Percentiles rank a stretch among this genome's conserved stretches.
phyloP scores from a whole-genome alignment of 306 rosid genomes.

The Psophocarpus tetragonolobus region DNA sequence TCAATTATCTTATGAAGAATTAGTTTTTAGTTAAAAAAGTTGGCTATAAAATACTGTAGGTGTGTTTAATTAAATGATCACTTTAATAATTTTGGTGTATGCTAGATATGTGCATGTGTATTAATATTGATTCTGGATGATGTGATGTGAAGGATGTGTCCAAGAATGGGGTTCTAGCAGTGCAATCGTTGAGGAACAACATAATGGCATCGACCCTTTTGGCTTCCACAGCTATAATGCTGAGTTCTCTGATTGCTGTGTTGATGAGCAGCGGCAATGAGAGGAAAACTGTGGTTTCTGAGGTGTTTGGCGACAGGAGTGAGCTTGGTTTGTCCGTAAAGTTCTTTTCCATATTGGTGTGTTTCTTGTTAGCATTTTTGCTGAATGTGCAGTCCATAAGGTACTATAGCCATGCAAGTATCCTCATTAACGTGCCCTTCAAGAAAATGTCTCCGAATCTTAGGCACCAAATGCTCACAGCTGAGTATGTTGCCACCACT shows the following conservation, averaged over 20 bases:
- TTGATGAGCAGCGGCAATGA: conserved; percentile 50
- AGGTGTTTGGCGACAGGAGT: conserved; percentile 54
- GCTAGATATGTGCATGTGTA: background rate
- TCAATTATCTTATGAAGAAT: no score
- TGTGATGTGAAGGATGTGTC: conserved; percentile 52
- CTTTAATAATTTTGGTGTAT: background rate
- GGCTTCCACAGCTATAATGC: conserved; percentile 90
- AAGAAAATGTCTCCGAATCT: conserved; percentile 46
- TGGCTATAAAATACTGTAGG: no score
- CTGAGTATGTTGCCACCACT: conserved; percentile 66
- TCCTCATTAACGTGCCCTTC: conserved; percentile 80
- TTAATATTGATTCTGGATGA: background rate
- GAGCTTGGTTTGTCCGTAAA: conserved; percentile 53
- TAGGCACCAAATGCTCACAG: conserved; percentile 44
- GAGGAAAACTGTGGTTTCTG: background rate
- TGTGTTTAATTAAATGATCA: background rate
- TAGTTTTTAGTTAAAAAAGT: no score
- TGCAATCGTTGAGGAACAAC: conserved; percentile 82
- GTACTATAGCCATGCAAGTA: conserved; percentile 82
- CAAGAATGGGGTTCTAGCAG: conserved; percentile 78
- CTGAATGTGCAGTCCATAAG: conserved; percentile 86
- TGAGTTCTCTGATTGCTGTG: conserved; percentile 76
- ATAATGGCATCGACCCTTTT: conserved; percentile 93
- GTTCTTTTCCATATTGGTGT: conserved; percentile 69
- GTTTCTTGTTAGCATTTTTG: conserved; percentile 71